Evolutionary conservation across 805 yeast species (phyloP), one percentile per base, ranked within the genome.

Genomic region (Helenozyma baotianmanensis): DNA sequence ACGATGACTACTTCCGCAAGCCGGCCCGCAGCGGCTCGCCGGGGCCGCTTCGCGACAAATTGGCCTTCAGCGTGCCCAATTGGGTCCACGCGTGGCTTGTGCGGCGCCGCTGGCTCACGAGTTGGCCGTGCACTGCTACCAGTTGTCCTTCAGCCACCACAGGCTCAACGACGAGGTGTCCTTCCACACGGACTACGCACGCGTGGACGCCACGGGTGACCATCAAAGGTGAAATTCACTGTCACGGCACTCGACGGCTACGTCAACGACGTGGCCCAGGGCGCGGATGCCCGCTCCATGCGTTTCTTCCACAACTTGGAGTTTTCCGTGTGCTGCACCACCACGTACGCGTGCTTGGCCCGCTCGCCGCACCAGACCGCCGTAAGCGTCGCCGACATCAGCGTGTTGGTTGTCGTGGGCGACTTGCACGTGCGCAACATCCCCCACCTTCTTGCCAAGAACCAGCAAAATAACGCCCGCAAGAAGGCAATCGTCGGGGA

Each of bases 251-350:
- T 44, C 8, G 47, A 46, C 21, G 44, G 47, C 6, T 39, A 35
- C 22, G 24, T 42, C 11, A 33, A 33, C 24, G 39, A 39, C 9
- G 14, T 19, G 8, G 14, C 35, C 6, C 12, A 29, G 9, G 26
- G 23, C 11, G 16, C 32, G 10, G 24, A 30, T 3, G 18, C 27
- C 2, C 32, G 32, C 1, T 36, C 39, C 8, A 14, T 32, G 23
- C 25, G 37, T 7, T 30, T 43, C 15, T 38, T 46, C 25, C 47
- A 39, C 25, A 43, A 37, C 19, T 26, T 41, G 18, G 50, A 45
- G 33, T 5, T 39, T 15, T 23, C 31, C 9, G 22, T 38, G 23
- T 19, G 22, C 11, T 33, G 39, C 25, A 31, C 27, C n/a, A 14
- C 29, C 13, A 21, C 23, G 10, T 32, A 35, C 21, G 19, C 37